A percentile compares a stretch with the other conserved stretches of the same genome.
Conservation (phyloP, 495 filamentous ascomycete genomes). For the Penicillium cinerascens region DNA sequence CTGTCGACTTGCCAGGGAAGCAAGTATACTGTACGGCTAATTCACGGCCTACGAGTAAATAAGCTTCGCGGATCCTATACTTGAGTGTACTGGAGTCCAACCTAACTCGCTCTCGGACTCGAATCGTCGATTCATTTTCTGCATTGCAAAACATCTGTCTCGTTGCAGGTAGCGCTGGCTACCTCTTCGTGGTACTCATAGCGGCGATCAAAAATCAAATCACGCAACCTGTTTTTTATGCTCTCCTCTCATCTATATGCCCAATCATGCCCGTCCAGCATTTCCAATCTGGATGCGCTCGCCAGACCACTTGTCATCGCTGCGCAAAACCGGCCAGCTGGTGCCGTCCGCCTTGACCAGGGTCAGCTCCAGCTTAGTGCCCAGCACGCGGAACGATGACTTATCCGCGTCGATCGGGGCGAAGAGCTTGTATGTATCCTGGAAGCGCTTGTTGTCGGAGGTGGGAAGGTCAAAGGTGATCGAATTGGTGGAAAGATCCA, state of each 20-base stretch:
- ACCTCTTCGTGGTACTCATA: constrained; percentile 1
- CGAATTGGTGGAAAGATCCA: constrained; percentile 58
- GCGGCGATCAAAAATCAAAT: neutral
- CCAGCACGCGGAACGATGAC: constrained; percentile 78
- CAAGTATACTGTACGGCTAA: neutral
- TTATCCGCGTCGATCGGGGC: constrained; percentile 68
- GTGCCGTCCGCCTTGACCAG: constrained; percentile 77
- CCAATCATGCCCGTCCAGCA: constrained; percentile 55
- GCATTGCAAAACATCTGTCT: neutral
- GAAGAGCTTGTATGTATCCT: constrained; percentile 69
- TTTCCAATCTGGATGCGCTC: constrained; percentile 80
- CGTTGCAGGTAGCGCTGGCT: constrained; percentile 2
- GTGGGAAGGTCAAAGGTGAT: constrained; percentile 79
- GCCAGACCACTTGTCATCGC: constrained; percentile 72
- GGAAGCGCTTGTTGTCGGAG: constrained; percentile 79
- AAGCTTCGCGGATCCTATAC: neutral
- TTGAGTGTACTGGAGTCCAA: neutral
- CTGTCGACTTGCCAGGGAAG: neutral
- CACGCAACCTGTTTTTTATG: neutral
- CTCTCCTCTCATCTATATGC: neutral
- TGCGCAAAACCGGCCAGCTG: constrained; percentile 87
- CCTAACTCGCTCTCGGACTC: neutral
- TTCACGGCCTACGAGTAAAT: neutral
- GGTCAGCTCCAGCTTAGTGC: constrained; percentile 90
- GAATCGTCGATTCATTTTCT: neutral